Percentiles rank a stretch among this genome's conserved stretches.
Conservation (phyloP, 768 basidiomycete species). For the Boletus patriciae region DNA sequence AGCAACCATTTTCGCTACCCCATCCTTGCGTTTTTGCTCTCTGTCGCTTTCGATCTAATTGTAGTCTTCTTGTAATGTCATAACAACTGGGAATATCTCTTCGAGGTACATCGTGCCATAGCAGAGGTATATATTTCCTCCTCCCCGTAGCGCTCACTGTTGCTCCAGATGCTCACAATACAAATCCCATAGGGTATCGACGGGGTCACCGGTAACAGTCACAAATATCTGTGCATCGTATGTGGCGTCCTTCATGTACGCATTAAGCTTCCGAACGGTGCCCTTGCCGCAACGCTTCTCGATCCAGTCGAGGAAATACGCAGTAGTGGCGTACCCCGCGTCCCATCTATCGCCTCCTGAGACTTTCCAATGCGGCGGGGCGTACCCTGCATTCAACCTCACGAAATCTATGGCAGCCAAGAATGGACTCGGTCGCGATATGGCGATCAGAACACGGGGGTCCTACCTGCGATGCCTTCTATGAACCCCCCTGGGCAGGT, state of each 20-base stretch:
- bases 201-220: constrained; percentile 49
- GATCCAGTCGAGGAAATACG: constrained; percentile 71
- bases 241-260: constrained; percentile 44
- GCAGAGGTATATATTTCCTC: background rate
- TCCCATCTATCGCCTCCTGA: constrained; percentile 60
- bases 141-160: background rate
- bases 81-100: constrained; percentile 10
- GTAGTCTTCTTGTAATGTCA: constrained; percentile 21
- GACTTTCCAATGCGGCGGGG: constrained; percentile 70
- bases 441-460: background rate
- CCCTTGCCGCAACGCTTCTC: constrained; percentile 54
- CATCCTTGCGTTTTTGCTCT: constrained; percentile 2
- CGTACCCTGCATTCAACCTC: constrained; percentile 55
- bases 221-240: constrained; percentile 57
- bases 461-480: constrained; percentile 75
- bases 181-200: constrained; percentile 56
- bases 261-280: constrained; percentile 60
- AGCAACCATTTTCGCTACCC: constrained; percentile 2
- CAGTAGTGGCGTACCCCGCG: constrained; percentile 72
- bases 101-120: background rate
- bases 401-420: constrained; percentile 58
- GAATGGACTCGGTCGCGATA: background rate
- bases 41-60: constrained; percentile 22
- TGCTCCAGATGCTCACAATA: constrained; percentile 48
- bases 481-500: constrained; percentile 69